Evolutionary conservation across 306 rosid genomes (phyloP).

Genomic region (cucumber (Cucumis sativus)): DNA sequence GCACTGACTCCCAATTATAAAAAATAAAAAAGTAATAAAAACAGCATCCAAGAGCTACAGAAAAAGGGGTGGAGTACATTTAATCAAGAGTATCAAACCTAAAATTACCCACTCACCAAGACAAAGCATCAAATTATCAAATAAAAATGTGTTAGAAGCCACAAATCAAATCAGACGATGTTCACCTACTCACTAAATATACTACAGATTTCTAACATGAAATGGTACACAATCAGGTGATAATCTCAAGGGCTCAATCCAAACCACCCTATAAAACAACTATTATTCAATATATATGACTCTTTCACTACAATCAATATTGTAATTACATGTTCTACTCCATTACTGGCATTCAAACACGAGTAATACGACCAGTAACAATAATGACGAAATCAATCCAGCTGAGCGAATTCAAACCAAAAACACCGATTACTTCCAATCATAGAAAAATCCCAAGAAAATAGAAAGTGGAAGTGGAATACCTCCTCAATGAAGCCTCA

Average conservation of each 20-base stretch:
- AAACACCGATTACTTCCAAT: not conserved
- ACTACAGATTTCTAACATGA: not conserved
- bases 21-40: too few relatives aligned
- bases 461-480: not conserved
- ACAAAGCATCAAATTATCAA: not conserved
- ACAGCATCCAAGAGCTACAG: not conserved
- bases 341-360: not conserved
- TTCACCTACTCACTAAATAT: not conserved
- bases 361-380: not conserved
- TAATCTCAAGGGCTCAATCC: not conserved
- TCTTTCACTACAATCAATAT: not conserved
- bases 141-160: not conserved
- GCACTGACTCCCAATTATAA: too few relatives aligned
- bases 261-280: not conserved
- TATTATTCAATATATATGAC: not conserved
- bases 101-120: not conserved
- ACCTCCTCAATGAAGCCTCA: conserved; percentile 58
- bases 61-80: not conserved
- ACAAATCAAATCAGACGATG: not conserved
- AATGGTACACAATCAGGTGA: not conserved
- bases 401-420: not conserved
- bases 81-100: not conserved
- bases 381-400: not conserved
- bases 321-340: not conserved
- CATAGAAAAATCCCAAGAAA: not conserved